phyloP scores from a whole-genome alignment of 768 basidiomycete species.

The Phanerochaete sordida region DNA sequence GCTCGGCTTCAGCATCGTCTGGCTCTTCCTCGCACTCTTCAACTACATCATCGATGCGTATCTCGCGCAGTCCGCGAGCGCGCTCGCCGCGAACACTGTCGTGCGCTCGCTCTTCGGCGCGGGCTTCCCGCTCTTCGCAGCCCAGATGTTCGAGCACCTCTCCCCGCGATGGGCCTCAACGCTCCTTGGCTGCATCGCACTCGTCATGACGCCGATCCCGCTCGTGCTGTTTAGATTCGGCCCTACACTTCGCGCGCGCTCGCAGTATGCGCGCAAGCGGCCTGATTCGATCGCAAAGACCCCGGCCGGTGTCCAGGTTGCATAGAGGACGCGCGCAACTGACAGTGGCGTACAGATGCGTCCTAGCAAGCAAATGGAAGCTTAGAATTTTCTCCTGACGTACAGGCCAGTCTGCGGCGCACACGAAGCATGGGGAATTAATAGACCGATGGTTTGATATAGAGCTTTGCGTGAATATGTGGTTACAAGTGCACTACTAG shows the following conservation, averaged over 20 bases:
- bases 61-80: slow-evolving; percentile 54
- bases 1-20: slow-evolving; percentile 50
- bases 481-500: too few relatives aligned
- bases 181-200: slow-evolving; percentile 49
- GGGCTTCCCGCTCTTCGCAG: slow-evolving; percentile 26
- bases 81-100: slow-evolving; percentile 53
- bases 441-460: too few relatives aligned
- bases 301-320: background rate
- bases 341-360: too few relatives aligned
- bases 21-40: slow-evolving; percentile 54
- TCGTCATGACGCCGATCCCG: slow-evolving; percentile 45
- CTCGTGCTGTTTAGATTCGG: slow-evolving; percentile 25
- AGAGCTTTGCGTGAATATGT: too few relatives aligned
- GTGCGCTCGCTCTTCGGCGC: slow-evolving; percentile 35
- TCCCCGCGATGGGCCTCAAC: slow-evolving; percentile 59
- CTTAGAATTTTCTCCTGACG: too few relatives aligned
- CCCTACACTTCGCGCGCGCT: slow-evolving; percentile 18
- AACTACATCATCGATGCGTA: slow-evolving; percentile 69
- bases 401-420: too few relatives aligned
- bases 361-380: too few relatives aligned
- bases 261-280: slow-evolving; percentile 22
- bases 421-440: too few relatives aligned
- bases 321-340: too few relatives aligned
- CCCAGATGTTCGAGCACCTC: slow-evolving; percentile 49
- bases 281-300: background rate